Evolutionary conservation across 2,329 filamentous ascomycete genomes (phyloP).

Genomic region (Aspergillus sp.): DNA sequence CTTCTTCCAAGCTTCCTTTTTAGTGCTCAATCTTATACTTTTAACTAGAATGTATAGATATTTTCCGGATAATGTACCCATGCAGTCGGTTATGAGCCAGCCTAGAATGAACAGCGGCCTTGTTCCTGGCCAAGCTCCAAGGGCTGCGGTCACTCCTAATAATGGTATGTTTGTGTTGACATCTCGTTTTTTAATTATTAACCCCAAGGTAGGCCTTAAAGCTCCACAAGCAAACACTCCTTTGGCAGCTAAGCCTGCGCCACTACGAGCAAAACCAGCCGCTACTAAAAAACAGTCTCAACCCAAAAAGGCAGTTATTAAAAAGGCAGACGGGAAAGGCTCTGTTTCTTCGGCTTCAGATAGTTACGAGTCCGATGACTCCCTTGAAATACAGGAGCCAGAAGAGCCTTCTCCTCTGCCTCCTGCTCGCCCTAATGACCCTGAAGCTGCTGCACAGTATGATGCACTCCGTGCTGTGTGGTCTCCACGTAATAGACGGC

Average conservation of each 20-base stretch:
- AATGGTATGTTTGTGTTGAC: constrained; percentile 14
- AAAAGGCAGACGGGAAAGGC: constrained; percentile 24
- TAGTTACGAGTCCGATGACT: constrained; percentile 52
- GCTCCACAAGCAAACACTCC: constrained; percentile 8
- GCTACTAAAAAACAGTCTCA: constrained; percentile 22
- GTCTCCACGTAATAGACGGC: constrained; percentile 54
- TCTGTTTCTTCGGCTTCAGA: constrained; percentile 49
- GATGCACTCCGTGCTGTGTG: constrained; percentile 63
- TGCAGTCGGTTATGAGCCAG: constrained; percentile 21
- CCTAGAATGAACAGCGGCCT: constrained; percentile 1
- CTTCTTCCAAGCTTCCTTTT: neutral
- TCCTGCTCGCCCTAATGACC: constrained; percentile 51
- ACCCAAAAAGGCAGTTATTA: constrained; percentile 24
- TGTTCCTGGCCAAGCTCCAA: constrained; percentile 1
- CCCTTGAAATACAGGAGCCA: constrained; percentile 53
- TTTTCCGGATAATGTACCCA: constrained; percentile 28
- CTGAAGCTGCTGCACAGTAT: constrained; percentile 55
- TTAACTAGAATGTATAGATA: constrained; percentile 24
- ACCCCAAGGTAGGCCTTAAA: constrained; percentile 14
- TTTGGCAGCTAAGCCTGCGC: constrained; percentile 12
- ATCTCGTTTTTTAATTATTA: neutral
- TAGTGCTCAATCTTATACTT: constrained; percentile 4
- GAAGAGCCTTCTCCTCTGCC: constrained; percentile 58
- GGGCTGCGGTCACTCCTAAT: constrained; percentile 3
- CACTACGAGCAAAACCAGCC: constrained; percentile 21